Evolutionary conservation across 2,329 filamentous ascomycete species (phyloP), one percentile per base, ranked within the genome.

Genomic region (Aspergillus ruber): DNA sequence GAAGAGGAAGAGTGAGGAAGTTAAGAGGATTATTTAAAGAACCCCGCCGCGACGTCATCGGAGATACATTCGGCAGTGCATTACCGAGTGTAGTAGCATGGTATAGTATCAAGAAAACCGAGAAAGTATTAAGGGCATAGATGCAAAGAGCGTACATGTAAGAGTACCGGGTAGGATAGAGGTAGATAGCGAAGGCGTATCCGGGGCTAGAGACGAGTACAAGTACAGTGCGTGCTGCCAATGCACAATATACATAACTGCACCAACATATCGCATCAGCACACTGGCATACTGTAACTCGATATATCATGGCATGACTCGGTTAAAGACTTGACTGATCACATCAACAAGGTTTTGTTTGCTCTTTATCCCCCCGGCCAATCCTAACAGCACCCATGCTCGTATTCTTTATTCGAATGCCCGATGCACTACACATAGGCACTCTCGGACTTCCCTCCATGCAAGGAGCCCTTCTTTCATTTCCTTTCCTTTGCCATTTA

Each of bases 31-130:
- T 18, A 18, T 15, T 18, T 27, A 15, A 17, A 17, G 6, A 27
- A 29, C 40, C 40, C 40, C 40, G 40, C 40, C 21, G 23, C 21
- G 40, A 42, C 21, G 40, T 42, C 40, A 42, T 42, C 21, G 39
- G 39, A 41, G 9, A 20, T 20, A 41, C 39, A 41, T 18, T 41
- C 33, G 17, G n/a, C 33, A 36, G 17, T 36, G 12, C 33, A 29
- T 29, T 29, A 29, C 25, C 25, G 25, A 29, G 25, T 10, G 12
- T 25, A 27, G 25, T 12, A 27, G 25, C 25, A 12, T 29, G 1
- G 25, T 29, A 29, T 29, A 29, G 9, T 20, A 20, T 3, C 20
- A 20, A 23, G 6, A 27, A 4, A 27, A 27, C 5, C 4, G 25
- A 29, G 9, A 29, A 29, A 29, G 10, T 21, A 21, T 6, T 6